Conservation (phyloP, 305 asterid genomes). For the Coffea humblotiana region DNA sequence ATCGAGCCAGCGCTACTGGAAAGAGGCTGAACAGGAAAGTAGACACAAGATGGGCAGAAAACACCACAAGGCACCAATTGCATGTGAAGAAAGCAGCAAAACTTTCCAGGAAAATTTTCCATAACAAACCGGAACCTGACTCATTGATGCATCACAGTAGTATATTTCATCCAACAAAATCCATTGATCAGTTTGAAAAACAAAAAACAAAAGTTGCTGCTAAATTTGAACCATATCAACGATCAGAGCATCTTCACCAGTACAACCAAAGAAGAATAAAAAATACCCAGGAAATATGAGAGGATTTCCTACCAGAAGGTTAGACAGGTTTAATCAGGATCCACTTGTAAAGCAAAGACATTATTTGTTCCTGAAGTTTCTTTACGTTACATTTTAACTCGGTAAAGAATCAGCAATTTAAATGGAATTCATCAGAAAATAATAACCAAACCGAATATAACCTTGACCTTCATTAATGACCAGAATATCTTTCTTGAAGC, state of each 20-base stretch:
- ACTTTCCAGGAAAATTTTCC: not conserved
- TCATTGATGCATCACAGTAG: not conserved
- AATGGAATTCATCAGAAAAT: not conserved
- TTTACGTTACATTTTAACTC: not conserved
- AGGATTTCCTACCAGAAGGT: not conserved
- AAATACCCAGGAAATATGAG: not conserved
- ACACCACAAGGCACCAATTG: not conserved
- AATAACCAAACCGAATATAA: not conserved
- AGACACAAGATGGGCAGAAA: not conserved
- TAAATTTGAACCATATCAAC: not conserved
- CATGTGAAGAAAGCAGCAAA: not conserved
- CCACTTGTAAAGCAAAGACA: not conserved
- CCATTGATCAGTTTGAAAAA: not conserved
- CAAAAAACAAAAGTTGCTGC: not conserved
- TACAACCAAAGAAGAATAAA: not conserved
- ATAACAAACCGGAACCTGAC: not conserved
- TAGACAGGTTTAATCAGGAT: not conserved
- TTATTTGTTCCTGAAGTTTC: not conserved
- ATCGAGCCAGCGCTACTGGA: not conserved
- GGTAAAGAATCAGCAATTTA: too few relatives aligned
- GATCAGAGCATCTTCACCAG: not conserved
- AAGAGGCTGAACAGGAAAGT: not conserved
- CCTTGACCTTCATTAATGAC: not conserved
- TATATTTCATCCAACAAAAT: too few relatives aligned
- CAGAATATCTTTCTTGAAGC: not conserved